These are phyloP conservation scores for Candida sphagnicola DNA, from an alignment of 805 yeast genomes.

Conservation along the genomic window DNA sequence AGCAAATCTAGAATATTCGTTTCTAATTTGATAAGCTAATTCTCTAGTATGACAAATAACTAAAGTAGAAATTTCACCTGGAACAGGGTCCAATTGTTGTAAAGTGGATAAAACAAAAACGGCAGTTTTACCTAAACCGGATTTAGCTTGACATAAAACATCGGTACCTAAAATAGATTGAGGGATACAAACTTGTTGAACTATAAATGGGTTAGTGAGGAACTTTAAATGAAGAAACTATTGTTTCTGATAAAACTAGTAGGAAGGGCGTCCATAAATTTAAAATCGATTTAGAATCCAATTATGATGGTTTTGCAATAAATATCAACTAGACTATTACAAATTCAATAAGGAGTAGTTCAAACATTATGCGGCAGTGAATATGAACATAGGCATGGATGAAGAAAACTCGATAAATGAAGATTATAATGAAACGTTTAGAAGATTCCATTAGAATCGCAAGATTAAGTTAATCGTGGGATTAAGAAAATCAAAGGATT, in stretches of 20 bases:
- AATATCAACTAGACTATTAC: too few relatives aligned
- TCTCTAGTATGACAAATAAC: conserved; percentile 98
- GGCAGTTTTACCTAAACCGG: conserved; percentile 99
- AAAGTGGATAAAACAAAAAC: conserved; percentile 93
- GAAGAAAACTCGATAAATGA: not conserved
- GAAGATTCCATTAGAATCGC: too few relatives aligned
- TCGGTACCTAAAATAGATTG: conserved; percentile 97
- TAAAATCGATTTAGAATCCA: too few relatives aligned
- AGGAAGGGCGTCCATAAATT: too few relatives aligned
- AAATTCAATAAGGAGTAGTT: not conserved
- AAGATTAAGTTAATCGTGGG: too few relatives aligned
- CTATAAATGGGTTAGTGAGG: conserved; percentile 42
- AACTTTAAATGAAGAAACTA: too few relatives aligned
- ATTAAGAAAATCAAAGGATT: too few relatives aligned
- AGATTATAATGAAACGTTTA: too few relatives aligned
- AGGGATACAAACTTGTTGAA: conserved; percentile 97
- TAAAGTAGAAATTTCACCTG: conserved; percentile 92
- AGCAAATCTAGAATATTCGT: conserved; percentile 95
- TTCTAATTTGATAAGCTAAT: conserved; percentile 95
- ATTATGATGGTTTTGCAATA: too few relatives aligned
- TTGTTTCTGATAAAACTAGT: too few relatives aligned
- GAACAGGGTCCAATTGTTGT: conserved; percentile 95
- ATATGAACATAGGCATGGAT: not conserved
- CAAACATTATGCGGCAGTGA: too few relatives aligned
- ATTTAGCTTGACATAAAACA: conserved; percentile 97